Evolutionary conservation across 2,329 filamentous ascomycete genomes (phyloP), one percentile per base, ranked within the genome.

Genomic region (Neonectria sp.): DNA sequence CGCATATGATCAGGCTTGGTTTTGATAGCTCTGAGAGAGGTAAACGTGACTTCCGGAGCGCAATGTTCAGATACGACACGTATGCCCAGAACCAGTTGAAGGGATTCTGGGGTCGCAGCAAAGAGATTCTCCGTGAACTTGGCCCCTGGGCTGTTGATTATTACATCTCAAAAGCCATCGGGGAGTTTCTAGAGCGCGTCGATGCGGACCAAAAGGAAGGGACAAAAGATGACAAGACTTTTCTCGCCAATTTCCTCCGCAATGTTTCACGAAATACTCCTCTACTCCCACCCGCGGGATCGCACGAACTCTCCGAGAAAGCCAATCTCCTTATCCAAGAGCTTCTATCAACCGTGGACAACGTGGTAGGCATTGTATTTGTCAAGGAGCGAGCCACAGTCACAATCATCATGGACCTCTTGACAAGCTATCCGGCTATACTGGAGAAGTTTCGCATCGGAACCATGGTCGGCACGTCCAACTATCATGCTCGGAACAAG

Each of bases 101-200:
- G 60, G 81, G 81, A 0, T 84, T 95, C 8, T 81, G 82, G 49
- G 81, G 82, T 2, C 88, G 86, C 35, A 83, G 86, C 13, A 53
- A 69, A 1, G 83, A 85, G 15, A 83, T 95, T 1, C 83, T 82
- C 25, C 71, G 76, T 3, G 86, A 92, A 52, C 83, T 95, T 4
- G 93, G 93, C 0, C 71, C 83, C 1, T 95, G 92, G 91, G 91
- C 91, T 1, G 86, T 87, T 0, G 90, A 95, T 55, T 87, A 86
- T 56, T 95, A 91, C 75, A 87, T 95, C 27, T 79, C 79, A 58
- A 82, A 82, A 43, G 85, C 86, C 4, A 80, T 89, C 11, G 78
- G 69, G 2, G 72, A 76, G 51, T 80, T 82, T 59, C 63, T 81
- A 2, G 29, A 67, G 58, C 73, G 71, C 49, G 49, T 75, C 63